Base-by-base conservation (phyloP, 163 green algal genomes). In the Prototheca stagnorum region DNA sequence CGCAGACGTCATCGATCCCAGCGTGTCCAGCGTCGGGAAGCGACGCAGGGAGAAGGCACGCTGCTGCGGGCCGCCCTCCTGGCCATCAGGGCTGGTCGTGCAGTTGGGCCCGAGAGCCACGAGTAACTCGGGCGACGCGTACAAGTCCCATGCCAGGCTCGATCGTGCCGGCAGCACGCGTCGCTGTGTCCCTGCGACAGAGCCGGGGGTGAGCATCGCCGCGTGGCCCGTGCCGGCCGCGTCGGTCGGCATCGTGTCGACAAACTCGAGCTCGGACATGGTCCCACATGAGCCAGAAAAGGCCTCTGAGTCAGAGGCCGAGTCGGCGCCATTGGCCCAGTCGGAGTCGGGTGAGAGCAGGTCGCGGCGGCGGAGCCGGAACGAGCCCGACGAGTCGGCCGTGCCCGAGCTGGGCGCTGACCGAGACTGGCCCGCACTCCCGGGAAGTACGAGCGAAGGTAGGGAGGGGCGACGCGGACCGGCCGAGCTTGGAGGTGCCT, bases 181-280 rank as follows among this genome's bases (percentile, higher is more conserved):
- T n/a, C n/a, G n/a, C n/a, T n/a, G n/a, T n/a, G n/a, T n/a, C n/a
- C n/a, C n/a, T n/a, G n/a, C n/a, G n/a, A n/a, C n/a, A n/a, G n/a
- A n/a, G n/a, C n/a, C n/a, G n/a, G n/a, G n/a, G n/a, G n/a, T n/a
- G n/a, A n/a, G n/a, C n/a, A n/a, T n/a, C n/a, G n/a, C 42, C 34
- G 42, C 27, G 42, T 49, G n/a, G 26, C 34, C 28, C 15, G 14
- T 49, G n/a, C 19, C 26, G n/a, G 27, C 26, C 20, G 34, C 34
- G 28, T 17, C 42, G 17, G 31, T 20, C 17, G 31, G 8, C 31
- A 17, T 29, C 35, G 51, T 58, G 22, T 70, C 61, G 11, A 47
- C 29, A 47, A 64, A 70, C 23, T 70, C 61, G 49, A 70, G 47
- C 35, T 61, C 50, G 0, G 47, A 59, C 1, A 39, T 21, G 6